Conservation (phyloP, 192 early-diverging fungal genomes). For the Coemansia sp. region DNA sequence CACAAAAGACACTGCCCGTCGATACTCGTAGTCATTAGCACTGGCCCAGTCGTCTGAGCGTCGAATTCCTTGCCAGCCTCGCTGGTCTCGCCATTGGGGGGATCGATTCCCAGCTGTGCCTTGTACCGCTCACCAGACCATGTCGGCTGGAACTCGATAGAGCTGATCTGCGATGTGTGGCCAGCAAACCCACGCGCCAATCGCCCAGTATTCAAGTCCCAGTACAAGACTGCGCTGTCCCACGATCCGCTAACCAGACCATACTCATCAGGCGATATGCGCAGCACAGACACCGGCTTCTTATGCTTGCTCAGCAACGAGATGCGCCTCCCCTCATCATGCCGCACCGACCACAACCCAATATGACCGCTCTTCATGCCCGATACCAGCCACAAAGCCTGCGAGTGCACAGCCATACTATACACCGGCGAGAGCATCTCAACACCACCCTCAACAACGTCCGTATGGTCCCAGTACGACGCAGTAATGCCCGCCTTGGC, state of each 20-base stretch:
- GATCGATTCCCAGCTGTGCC: background rate
- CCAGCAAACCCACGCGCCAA: conserved; percentile 70
- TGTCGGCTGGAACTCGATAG: conserved; percentile 68
- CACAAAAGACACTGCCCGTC: conserved; percentile 74
- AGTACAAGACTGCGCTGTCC: conserved; percentile 78
- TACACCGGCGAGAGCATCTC: conserved; percentile 88
- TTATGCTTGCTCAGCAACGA: conserved; percentile 80
- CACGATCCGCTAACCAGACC: conserved; percentile 91
- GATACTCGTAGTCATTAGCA: conserved; percentile 73
- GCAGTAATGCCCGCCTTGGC: conserved; percentile 59
- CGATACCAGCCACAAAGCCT: conserved; percentile 82
- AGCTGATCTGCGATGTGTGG: conserved; percentile 82
- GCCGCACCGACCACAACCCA: conserved; percentile 83
- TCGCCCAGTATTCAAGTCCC: conserved; percentile 86
- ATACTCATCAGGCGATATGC: conserved; percentile 78
- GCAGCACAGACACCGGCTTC: conserved; percentile 80
- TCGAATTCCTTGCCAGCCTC: conserved; percentile 3
- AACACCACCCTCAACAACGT: conserved; percentile 23
- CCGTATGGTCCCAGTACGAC: conserved; percentile 56
- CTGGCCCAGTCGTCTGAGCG: conserved; percentile 16
- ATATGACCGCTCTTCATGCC: conserved; percentile 81
- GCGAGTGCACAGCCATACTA: conserved; percentile 90
- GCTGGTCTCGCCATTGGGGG: background rate
- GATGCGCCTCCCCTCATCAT: conserved; percentile 92
- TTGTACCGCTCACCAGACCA: conserved; percentile 14